Conservation (phyloP, 305 asterid species). For the Solanum hybrid region DNA sequence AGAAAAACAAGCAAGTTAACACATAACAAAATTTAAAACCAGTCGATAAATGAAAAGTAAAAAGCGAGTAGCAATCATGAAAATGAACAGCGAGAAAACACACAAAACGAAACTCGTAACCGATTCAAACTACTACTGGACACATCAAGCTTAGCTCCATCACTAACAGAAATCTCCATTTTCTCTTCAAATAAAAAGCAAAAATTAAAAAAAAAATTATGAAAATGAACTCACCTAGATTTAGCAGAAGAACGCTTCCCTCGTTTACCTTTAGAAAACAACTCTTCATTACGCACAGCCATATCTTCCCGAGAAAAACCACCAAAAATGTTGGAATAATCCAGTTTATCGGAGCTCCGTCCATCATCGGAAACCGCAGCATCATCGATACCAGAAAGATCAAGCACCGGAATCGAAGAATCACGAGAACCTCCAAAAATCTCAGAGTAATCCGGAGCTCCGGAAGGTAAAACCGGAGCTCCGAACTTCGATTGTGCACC, state of each 20-base stretch:
- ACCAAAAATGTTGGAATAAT: slow-evolving; percentile 68
- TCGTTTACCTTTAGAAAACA: slow-evolving; percentile 16
- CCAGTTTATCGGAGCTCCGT: slow-evolving; percentile 32
- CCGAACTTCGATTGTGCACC: slow-evolving; percentile 13
- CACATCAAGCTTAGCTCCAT: not conserved
- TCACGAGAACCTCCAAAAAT: slow-evolving; percentile 47
- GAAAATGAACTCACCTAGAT: slow-evolving; percentile 8
- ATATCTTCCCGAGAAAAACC: slow-evolving; percentile 44
- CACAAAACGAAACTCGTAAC: not conserved
- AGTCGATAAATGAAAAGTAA: not conserved
- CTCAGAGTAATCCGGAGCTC: slow-evolving; percentile 53
- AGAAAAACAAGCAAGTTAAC: not conserved
- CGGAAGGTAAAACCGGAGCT: slow-evolving; percentile 4
- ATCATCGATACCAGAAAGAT: slow-evolving; percentile 43
- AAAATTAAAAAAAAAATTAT: not conserved
- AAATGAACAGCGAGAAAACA: not conserved
- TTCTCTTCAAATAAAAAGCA: not conserved
- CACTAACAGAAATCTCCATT: not conserved
- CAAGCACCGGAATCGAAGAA: slow-evolving; percentile 75
- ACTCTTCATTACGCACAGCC: slow-evolving; percentile 47
- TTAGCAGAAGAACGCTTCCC: not conserved
- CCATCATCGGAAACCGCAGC: slow-evolving; percentile 16
- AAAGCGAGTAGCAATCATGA: not conserved
- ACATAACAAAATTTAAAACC: not conserved
- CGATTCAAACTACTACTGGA: not conserved